Evolutionary conservation across 1,284 basidiomycete species (phyloP).

Genomic region (Heliocybe sulcata): DNA sequence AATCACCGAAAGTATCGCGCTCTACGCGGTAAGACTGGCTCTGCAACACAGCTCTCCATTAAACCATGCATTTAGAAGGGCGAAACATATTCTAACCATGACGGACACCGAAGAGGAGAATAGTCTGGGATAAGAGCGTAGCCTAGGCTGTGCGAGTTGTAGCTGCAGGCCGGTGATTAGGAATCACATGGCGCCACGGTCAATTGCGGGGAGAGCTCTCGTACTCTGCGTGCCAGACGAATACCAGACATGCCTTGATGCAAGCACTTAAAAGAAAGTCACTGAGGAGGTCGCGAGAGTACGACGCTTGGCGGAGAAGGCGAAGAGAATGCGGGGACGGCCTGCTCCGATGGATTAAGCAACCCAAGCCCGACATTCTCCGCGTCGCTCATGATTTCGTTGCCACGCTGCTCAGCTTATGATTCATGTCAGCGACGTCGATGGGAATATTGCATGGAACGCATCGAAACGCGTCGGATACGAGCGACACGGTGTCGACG

Average conservation of each 20-base stretch:
- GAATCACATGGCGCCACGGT: background rate
- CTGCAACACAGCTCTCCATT: constrained; percentile 15
- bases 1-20: constrained; percentile 86
- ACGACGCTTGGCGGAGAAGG: background rate
- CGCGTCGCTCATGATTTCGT: background rate
- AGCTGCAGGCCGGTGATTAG: constrained; percentile 6
- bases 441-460: background rate
- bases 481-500: background rate
- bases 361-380: background rate
- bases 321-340: background rate
- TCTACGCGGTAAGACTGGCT: constrained; percentile 53
- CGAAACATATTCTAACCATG: constrained; percentile 32
- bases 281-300: background rate
- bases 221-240: constrained; percentile 11
- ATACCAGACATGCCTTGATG: constrained; percentile 8
- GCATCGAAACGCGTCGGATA: background rate
- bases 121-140: constrained; percentile 13
- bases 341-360: background rate
- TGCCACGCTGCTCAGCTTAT: background rate
- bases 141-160: constrained; percentile 3
- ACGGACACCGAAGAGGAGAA: constrained; percentile 29
- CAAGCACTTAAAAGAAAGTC: background rate
- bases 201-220: background rate
- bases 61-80: background rate
- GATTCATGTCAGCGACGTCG: background rate